phyloP scores from a whole-genome alignment of 2,329 filamentous ascomycete species.

The Cladophialophora yegresii region DNA sequence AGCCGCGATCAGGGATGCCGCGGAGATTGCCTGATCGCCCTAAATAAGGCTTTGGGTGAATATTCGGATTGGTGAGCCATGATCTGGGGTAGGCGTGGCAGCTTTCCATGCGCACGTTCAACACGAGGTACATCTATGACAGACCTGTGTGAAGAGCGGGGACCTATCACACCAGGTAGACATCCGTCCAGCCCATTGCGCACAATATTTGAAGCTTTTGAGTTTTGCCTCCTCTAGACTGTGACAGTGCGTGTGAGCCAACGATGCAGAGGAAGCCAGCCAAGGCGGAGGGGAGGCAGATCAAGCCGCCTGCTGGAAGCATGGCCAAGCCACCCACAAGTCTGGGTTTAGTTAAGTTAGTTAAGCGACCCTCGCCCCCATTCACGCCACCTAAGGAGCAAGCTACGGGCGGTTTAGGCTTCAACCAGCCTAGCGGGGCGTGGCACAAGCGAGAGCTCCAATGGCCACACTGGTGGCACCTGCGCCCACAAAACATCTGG shows the following conservation, averaged over 20 bases:
- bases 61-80: background rate
- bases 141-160: background rate
- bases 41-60: background rate
- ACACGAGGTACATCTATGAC: background rate
- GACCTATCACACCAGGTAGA: too few relatives aligned
- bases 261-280: background rate
- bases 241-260: background rate
- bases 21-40: slow-evolving; percentile 1
- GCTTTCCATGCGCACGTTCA: background rate
- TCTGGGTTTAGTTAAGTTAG: background rate
- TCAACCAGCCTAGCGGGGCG: background rate
- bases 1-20: background rate
- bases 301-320: slow-evolving; percentile 1
- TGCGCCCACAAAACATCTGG: background rate
- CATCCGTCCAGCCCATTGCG: background rate
- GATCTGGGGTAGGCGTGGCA: background rate
- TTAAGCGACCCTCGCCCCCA: background rate
- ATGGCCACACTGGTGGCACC: background rate
- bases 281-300: slow-evolving; percentile 7
- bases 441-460: background rate
- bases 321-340: background rate
- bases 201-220: background rate
- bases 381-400: background rate
- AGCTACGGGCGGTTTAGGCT: background rate
- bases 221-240: background rate